These are phyloP conservation scores for Candida methanosorbosa DNA, from an alignment of 805 yeast species.

Conservation along the genomic window DNA sequence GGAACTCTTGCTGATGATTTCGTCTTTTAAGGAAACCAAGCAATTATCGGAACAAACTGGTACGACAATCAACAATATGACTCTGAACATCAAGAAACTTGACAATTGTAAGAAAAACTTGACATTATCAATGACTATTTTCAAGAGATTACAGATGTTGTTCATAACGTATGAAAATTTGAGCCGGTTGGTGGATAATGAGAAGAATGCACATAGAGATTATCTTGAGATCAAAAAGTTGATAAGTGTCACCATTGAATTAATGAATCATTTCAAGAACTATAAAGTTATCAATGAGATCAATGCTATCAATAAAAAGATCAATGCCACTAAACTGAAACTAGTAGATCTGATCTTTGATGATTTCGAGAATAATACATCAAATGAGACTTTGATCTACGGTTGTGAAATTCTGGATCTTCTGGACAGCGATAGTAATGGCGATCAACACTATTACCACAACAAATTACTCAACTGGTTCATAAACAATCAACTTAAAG, in stretches of 20 bases:
- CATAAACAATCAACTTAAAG: constrained; percentile 58
- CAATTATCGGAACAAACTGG: constrained; percentile 47
- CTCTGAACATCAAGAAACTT: constrained; percentile 65
- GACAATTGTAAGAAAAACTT: constrained; percentile 82
- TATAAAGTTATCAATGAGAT: constrained; percentile 81
- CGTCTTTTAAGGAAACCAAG: constrained; percentile 39
- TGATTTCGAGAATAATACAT: constrained; percentile 40
- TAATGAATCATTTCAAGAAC: constrained; percentile 64
- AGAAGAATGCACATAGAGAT: constrained; percentile 15
- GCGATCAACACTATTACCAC: too few species aligned
- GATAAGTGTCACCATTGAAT: constrained; percentile 64
- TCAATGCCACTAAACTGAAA: constrained; percentile 49
- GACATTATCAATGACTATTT: constrained; percentile 74
- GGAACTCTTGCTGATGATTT: constrained; percentile 32
- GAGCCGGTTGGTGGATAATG: constrained; percentile 31
- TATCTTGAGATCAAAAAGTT: constrained; percentile 50
- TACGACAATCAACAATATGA: constrained; percentile 54
- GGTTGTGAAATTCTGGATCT: constrained; percentile 70
- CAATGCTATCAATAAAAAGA: constrained; percentile 51
- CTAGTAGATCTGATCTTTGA: constrained; percentile 61
- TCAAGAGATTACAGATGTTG: constrained; percentile 82
- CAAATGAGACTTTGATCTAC: constrained; percentile 28
- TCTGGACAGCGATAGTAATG: constrained; percentile 46
- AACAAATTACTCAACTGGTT: constrained; percentile 67
- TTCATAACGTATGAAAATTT: constrained; percentile 64